Evolutionary conservation across 345 rosid species (phyloP).

Genomic region (Aquilaria malaccensis): DNA sequence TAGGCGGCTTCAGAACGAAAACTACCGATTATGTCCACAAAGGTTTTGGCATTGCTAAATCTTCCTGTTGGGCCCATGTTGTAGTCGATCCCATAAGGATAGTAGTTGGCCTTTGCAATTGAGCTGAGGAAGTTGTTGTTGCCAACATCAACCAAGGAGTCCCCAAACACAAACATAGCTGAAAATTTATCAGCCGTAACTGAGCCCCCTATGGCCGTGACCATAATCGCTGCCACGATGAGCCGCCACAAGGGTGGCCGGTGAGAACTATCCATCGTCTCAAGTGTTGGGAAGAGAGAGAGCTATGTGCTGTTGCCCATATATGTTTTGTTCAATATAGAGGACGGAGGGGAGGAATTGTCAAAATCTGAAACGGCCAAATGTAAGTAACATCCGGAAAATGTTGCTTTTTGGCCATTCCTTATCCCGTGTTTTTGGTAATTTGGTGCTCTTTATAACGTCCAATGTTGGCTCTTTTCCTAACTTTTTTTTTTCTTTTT

Average conservation of each 20-base stretch:
- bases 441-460: slow-evolving; percentile 12
- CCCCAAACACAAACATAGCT: slow-evolving; percentile 83
- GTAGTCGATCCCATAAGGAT: slow-evolving; percentile 79
- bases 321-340: not conserved
- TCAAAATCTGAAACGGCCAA: slow-evolving; percentile 10
- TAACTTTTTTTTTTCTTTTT: not conserved
- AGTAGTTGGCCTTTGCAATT: slow-evolving; percentile 61
- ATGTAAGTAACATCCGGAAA: slow-evolving; percentile 10
- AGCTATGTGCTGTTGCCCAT: not conserved
- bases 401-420: slow-evolving; percentile 2
- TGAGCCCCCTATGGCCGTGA: slow-evolving; percentile 15
- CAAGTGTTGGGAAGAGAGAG: not conserved
- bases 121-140: slow-evolving; percentile 69
- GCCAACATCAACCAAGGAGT: slow-evolving; percentile 74
- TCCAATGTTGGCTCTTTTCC: not conserved
- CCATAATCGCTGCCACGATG: slow-evolving; percentile 9
- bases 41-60: slow-evolving; percentile 68
- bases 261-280: slow-evolving; percentile 1
- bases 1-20: not conserved
- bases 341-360: not conserved
- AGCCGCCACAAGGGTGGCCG: slow-evolving; percentile 6
- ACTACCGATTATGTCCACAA: slow-evolving; percentile 62
- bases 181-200: slow-evolving; percentile 39
- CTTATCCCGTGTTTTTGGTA: slow-evolving; percentile 12
- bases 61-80: slow-evolving; percentile 65